Conservation (phyloP, 495 filamentous ascomycete species). For the Annulohypoxylon bovei region DNA sequence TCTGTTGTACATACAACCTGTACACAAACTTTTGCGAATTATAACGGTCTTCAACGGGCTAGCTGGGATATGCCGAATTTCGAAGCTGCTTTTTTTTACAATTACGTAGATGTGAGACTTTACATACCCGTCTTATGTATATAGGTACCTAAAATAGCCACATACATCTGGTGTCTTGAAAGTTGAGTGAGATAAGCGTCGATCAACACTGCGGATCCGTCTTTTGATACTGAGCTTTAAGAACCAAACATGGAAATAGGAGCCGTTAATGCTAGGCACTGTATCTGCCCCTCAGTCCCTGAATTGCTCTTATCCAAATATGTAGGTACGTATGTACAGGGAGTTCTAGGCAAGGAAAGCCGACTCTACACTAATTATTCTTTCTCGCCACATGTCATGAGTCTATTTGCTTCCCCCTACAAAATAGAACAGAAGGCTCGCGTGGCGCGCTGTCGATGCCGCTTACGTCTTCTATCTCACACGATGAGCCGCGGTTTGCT, state of each 20-base stretch:
- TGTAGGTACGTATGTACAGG: background rate
- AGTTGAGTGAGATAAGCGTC: conserved; percentile 8
- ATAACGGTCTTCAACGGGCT: background rate
- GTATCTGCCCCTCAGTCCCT: background rate
- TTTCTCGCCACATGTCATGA: conserved; percentile 37
- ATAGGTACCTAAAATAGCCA: background rate
- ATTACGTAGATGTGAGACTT: background rate
- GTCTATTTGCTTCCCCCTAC: conserved; percentile 22
- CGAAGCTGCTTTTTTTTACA: background rate
- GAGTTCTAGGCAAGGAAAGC: background rate
- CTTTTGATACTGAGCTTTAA: background rate
- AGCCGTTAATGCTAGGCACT: background rate
- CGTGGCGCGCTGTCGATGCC: conserved; percentile 6
- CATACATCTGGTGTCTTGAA: too few species aligned
- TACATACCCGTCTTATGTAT: too few species aligned
- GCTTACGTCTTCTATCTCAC: conserved; percentile 11
- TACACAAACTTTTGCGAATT: background rate
- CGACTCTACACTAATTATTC: conserved; percentile 1
- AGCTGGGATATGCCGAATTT: background rate
- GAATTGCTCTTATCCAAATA: conserved; percentile 8
- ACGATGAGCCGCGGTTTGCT: background rate
- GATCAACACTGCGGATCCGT: conserved; percentile 4
- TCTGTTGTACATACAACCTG: background rate
- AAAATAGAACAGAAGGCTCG: background rate
- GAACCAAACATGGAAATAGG: background rate